These are phyloP conservation scores for Candolleomyces aberdarensis DNA, from an alignment of 768 basidiomycete species.

Conservation along the genomic window DNA sequence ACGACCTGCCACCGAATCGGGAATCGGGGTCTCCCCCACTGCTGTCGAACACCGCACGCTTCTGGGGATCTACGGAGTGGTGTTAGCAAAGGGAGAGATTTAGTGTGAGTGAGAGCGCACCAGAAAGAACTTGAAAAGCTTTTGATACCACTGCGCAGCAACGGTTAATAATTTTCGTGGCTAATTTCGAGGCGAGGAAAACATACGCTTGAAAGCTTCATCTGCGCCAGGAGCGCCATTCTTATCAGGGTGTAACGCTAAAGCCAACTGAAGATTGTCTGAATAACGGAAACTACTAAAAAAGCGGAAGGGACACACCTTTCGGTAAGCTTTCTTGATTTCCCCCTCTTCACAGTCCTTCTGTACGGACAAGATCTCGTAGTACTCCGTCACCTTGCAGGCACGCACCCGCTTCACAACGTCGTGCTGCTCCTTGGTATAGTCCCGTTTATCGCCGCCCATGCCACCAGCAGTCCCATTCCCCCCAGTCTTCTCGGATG, in stretches of 20 bases:
- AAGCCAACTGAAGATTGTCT: conserved; percentile 57
- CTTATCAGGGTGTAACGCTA: conserved; percentile 89
- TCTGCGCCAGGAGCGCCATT: conserved; percentile 98
- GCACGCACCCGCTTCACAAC: conserved; percentile 82
- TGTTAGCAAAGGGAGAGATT: background rate
- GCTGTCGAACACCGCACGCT: conserved; percentile 82
- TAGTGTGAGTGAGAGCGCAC: conserved; percentile 28
- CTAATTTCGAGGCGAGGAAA: background rate
- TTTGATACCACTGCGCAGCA: conserved; percentile 84
- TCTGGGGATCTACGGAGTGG: conserved; percentile 65
- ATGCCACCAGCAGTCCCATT: conserved; percentile 59
- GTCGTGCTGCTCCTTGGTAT: conserved; percentile 77
- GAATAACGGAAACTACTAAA: background rate
- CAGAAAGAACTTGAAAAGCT: conserved; percentile 93
- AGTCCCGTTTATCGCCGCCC: conserved; percentile 77
- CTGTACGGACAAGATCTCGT: conserved; percentile 82
- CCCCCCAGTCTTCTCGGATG: conserved; percentile 20
- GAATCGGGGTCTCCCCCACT: conserved; percentile 89
- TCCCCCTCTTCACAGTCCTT: conserved; percentile 81
- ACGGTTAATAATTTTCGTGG: conserved; percentile 6
- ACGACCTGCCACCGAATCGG: conserved; percentile 68
- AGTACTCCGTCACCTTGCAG: conserved; percentile 90
- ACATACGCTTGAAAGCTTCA: conserved; percentile 94
- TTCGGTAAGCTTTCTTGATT: conserved; percentile 94
- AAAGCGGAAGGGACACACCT: conserved; percentile 47